Percentiles rank a stretch among this genome's conserved stretches.
Evolutionary conservation across 306 rosid species (phyloP).

Genomic region (Biancaea sappan): DNA sequence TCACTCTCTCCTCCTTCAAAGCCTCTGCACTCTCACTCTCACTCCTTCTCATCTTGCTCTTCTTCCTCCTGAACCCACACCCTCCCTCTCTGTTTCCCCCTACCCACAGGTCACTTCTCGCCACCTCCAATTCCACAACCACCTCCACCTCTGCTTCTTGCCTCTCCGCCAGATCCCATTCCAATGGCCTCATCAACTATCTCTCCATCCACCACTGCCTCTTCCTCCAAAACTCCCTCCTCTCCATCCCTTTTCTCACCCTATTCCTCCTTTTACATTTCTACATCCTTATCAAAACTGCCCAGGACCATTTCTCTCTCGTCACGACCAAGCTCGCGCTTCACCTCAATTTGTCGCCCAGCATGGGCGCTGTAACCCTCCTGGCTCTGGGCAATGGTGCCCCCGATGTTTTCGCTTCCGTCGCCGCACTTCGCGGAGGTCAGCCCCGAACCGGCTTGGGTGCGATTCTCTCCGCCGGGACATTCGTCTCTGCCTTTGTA

Average conservation of each 20-base stretch:
- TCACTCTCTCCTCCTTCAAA: constrained; percentile 39
- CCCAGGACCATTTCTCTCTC: constrained; percentile 78
- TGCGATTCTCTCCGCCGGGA: constrained; percentile 89
- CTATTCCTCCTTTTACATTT: constrained; percentile 71
- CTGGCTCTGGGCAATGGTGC: constrained; percentile 91
- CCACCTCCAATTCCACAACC: background rate
- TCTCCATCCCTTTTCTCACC: constrained; percentile 57
- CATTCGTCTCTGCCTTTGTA: constrained; percentile 88
- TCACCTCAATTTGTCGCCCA: constrained; percentile 73
- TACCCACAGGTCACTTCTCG: constrained; percentile 58
- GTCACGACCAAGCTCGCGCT: constrained; percentile 75
- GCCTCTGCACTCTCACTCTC: constrained; percentile 26
- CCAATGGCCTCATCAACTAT: constrained; percentile 66
- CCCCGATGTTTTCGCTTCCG: constrained; percentile 86
- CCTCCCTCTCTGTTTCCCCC: background rate
- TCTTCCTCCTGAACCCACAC: constrained; percentile 46
- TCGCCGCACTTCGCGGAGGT: constrained; percentile 84
- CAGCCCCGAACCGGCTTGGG: constrained; percentile 85
- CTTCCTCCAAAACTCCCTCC: constrained; percentile 35
- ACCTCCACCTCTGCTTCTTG: constrained; percentile 25
- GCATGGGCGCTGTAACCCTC: constrained; percentile 92
- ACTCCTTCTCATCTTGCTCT: constrained; percentile 41
- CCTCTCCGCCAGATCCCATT: constrained; percentile 33
- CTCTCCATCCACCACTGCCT: constrained; percentile 51
- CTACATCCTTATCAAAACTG: constrained; percentile 90